These are phyloP conservation scores for Aethionema arabicum DNA, from an alignment of 345 rosid species.

Conservation along the genomic window DNA sequence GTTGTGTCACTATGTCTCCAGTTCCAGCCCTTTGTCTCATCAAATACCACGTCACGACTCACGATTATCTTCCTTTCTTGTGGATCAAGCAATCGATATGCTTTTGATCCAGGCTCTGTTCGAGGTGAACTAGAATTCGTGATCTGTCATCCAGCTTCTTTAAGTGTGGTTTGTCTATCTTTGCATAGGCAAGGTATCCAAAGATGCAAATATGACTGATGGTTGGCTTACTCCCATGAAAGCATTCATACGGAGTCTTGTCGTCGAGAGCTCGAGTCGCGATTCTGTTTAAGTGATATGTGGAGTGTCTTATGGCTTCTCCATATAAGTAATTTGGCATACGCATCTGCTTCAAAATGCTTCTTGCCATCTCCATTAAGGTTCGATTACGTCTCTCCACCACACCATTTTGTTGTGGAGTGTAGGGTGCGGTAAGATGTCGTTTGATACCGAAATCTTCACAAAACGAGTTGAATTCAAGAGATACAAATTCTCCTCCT, in stretches of 20 bases:
- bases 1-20: background rate
- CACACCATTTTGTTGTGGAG: background rate
- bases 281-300: background rate
- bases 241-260: background rate
- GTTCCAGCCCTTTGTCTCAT: background rate
- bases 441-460: background rate
- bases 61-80: background rate
- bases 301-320: background rate
- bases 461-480: background rate
- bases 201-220: background rate
- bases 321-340: background rate
- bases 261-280: background rate
- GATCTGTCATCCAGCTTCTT: background rate
- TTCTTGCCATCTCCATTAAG: background rate
- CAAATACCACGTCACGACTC: background rate
- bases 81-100: background rate
- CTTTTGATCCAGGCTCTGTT: background rate
- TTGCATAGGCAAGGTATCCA: background rate
- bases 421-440: background rate
- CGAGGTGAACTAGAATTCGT: background rate
- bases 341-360: background rate
- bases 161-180: fast-evolving
- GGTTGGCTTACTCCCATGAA: background rate
- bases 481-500: background rate
- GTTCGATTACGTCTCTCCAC: conserved; percentile 1